A percentile compares a stretch with the other conserved stretches of the same genome.
These are phyloP conservation scores for Penicillium coffeae DNA, from an alignment of 495 filamentous ascomycete genomes.

Conservation along the genomic window DNA sequence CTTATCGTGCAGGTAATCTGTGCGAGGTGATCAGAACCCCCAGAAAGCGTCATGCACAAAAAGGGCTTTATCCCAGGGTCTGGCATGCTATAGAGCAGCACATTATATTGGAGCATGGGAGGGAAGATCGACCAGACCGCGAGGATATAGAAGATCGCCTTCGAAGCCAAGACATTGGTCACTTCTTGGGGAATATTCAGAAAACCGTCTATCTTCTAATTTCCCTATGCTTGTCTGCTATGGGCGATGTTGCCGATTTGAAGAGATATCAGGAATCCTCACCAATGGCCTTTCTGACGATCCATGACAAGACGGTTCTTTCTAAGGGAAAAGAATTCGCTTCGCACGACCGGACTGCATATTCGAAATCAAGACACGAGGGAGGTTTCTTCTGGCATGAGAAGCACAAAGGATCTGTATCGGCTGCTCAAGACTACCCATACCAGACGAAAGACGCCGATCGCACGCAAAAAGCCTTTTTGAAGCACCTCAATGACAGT, in stretches of 20 bases:
- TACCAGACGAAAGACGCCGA: conserved; percentile 21
- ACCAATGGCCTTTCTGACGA: too few relatives aligned
- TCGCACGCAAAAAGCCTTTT: conserved; percentile 4
- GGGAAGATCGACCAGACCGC: conserved; percentile 1
- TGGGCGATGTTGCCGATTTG: conserved; percentile 29
- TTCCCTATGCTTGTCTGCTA: conserved; percentile 23
- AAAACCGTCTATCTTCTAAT: conserved; percentile 25
- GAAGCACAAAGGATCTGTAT: conserved; percentile 11
- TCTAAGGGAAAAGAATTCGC: too few relatives aligned
- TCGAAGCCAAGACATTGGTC: conserved; percentile 18
- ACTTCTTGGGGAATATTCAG: conserved; percentile 22
- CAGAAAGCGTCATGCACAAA: conserved; percentile 11
- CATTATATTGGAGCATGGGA: conserved; percentile 12
- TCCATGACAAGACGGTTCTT: too few relatives aligned
- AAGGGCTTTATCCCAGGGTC: conserved; percentile 25
- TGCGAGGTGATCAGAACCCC: conserved; percentile 25
- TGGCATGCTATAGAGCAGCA: conserved; percentile 33
- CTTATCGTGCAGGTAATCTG: conserved; percentile 75
- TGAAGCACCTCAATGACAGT: conserved; percentile 10
- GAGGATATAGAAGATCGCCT: conserved; percentile 13
- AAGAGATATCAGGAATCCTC: conserved; percentile 9
- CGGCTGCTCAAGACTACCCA: conserved; percentile 20
- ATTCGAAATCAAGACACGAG: too few relatives aligned
- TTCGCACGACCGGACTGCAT: too few relatives aligned
- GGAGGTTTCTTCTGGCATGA: conserved; percentile 27